Evolutionary conservation across 1,139 yeast genomes (phyloP).

Genomic region (Scheffersomyces insectosa): DNA sequence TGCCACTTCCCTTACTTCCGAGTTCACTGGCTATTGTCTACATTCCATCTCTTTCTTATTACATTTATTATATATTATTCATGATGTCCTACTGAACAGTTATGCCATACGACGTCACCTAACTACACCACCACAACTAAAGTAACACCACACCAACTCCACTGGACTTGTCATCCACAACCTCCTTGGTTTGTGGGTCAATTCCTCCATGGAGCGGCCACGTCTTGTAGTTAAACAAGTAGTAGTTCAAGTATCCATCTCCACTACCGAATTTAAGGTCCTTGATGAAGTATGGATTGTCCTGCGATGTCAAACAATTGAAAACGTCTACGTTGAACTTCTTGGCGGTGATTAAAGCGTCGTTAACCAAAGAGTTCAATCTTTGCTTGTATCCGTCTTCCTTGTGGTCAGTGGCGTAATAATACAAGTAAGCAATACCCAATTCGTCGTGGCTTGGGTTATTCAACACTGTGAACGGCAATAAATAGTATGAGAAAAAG

Average conservation of each 20-base stretch:
- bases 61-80: too few relatives aligned
- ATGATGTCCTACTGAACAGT: too few relatives aligned
- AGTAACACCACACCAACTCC: conserved; percentile 90
- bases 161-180: conserved; percentile 57
- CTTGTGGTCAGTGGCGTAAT: conserved; percentile 72
- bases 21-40: too few relatives aligned
- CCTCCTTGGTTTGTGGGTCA: conserved; percentile 51
- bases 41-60: too few relatives aligned
- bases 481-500: conserved; percentile 82
- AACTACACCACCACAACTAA: conserved; percentile 20
- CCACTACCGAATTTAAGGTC: conserved; percentile 90
- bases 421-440: conserved; percentile 86
- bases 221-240: conserved; percentile 85
- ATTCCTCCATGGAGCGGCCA: conserved; percentile 83
- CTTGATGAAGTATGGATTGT: conserved; percentile 78
- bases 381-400: conserved; percentile 51
- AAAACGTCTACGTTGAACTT: conserved; percentile 77
- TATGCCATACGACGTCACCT: too few relatives aligned
- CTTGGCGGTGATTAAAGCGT: conserved; percentile 78
- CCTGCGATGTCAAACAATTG: conserved; percentile 90
- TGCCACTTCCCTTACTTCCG: too few relatives aligned
- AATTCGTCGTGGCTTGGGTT: conserved; percentile 65
- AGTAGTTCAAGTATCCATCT: conserved; percentile 88
- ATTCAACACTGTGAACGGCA: conserved; percentile 83
- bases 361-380: conserved; percentile 61